Base-by-base conservation (phyloP, 805 yeast genomes). In the Candida quercuum region DNA sequence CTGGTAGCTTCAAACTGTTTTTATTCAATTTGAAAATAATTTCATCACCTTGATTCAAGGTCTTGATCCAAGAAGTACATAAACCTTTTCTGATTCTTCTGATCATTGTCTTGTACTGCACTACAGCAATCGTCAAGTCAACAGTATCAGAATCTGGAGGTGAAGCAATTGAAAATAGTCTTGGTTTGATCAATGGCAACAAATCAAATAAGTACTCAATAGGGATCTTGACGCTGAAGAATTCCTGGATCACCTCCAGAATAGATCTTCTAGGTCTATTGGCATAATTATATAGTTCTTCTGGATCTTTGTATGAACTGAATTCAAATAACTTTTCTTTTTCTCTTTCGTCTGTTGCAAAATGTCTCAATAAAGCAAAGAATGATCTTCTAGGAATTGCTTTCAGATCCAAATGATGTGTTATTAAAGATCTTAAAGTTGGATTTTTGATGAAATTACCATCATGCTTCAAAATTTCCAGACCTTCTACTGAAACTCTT, bases 241-340 rank as follows among this genome's bases (percentile, higher is more conserved):
- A 93, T 56, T 93, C 99, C 36, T 77, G 71, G 6, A 93, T 57
- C 0, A 85, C 83, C 57, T 93, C 99, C 17, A 88, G 54, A 4
- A 89, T 72, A 35, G 95, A 87, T 47, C 99, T 61, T 45, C 96
- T 71, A 5, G 98, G 97, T 41, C 98, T 66, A 54, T 87, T 85
- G n/a, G 94, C 94, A 59, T 93, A 93, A 57, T 91, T 81, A 56
- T 78, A 91, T 32, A 89, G 60, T 38, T 86, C 96, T 54, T 91
- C 88, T 36, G 82, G 73, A 35, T 85, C 87, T 31, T 81, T 81
- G 35, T 79, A 68, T 9, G 72, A 64, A 9, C 83, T 74, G 49
- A 93, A 85, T 49, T 93, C 96, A 35, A 64, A 63, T 32, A 93
- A 66, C 51, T 86, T 85, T 35, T 80, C 93, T 25, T 67, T 63